phyloP scores from a whole-genome alignment of 1,139 yeast species.

The Trichomonascaceae sp. region DNA sequence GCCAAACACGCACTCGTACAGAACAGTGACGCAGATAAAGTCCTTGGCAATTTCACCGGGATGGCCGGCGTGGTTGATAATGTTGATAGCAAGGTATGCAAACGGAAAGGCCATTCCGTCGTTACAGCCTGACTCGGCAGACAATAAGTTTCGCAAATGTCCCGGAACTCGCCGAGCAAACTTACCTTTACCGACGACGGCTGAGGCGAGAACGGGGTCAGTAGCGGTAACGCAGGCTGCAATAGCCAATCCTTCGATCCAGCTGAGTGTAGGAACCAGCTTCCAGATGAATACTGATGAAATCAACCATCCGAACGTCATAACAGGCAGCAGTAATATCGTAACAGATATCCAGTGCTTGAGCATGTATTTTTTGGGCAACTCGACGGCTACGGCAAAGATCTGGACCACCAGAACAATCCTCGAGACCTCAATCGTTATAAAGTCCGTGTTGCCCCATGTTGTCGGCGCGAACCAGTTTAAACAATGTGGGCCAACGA shows the following conservation, averaged over 20 bases:
- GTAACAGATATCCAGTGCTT: constrained; percentile 81
- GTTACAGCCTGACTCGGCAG: constrained; percentile 95
- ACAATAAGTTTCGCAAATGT: constrained; percentile 73
- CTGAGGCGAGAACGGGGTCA: constrained; percentile 95
- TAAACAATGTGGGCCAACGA: constrained; percentile 87
- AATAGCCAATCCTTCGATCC: constrained; percentile 64
- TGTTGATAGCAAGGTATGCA: constrained; percentile 58
- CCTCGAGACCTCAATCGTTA: constrained; percentile 81
- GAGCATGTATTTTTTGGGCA: constrained; percentile 86
- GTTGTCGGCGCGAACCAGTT: constrained; percentile 76
- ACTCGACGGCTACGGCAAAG: constrained; percentile 93
- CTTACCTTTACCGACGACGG: constrained; percentile 95
- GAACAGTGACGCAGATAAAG: constrained; percentile 68
- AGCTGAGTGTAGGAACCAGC: constrained; percentile 69
- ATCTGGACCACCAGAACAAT: constrained; percentile 85
- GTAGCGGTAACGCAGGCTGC: constrained; percentile 96
- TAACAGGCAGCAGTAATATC: constrained; percentile 72
- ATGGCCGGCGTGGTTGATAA: constrained; percentile 55
- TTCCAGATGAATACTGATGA: constrained; percentile 80
- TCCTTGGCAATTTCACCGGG: constrained; percentile 62
- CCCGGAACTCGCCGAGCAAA: constrained; percentile 97
- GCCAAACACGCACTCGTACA: constrained; percentile 85
- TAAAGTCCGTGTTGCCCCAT: constrained; percentile 85
- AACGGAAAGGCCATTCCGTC: constrained; percentile 99
- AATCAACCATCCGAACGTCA: constrained; percentile 89